Conservation (phyloP, 2,329 filamentous ascomycete genomes). For the Metarhizium rileyi region DNA sequence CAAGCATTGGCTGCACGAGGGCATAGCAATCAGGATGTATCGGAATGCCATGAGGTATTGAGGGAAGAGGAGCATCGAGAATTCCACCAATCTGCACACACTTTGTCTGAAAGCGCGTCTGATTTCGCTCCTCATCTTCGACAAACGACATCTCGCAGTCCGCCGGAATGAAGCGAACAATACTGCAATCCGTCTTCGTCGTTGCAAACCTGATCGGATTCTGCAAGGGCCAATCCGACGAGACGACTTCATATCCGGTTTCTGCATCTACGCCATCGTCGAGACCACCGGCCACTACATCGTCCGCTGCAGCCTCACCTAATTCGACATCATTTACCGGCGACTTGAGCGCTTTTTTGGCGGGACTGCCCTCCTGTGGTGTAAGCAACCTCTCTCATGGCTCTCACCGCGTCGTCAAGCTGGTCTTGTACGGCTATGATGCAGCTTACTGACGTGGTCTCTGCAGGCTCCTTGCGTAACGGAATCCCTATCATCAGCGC, state of each 20-base stretch:
- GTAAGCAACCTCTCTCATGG: neutral
- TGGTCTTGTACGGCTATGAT: too few species aligned
- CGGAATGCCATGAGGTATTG: neutral
- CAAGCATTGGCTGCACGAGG: too few species aligned
- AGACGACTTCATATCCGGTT: neutral
- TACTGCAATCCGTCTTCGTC: neutral
- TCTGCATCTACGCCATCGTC: neutral
- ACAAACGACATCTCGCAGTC: neutral
- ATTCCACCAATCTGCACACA: neutral
- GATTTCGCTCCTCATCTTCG: neutral
- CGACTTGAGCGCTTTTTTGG: neutral
- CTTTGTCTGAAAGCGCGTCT: neutral
- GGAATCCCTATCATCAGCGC: neutral
- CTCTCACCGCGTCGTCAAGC: too few species aligned
- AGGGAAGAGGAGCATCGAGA: neutral
- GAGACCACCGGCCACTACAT: neutral
- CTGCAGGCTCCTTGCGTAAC: neutral
- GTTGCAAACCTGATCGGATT: neutral
- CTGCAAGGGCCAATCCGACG: neutral
- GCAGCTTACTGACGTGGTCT: neutral
- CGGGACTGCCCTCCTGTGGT: neutral
- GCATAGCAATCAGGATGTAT: neutral
- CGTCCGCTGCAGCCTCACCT: neutral
- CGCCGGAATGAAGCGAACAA: neutral
- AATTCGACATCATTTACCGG: neutral